Percentiles rank a stretch among this genome's conserved stretches.
phyloP scores from a whole-genome alignment of 2,329 filamentous ascomycete species.

The Fusarium musae region DNA sequence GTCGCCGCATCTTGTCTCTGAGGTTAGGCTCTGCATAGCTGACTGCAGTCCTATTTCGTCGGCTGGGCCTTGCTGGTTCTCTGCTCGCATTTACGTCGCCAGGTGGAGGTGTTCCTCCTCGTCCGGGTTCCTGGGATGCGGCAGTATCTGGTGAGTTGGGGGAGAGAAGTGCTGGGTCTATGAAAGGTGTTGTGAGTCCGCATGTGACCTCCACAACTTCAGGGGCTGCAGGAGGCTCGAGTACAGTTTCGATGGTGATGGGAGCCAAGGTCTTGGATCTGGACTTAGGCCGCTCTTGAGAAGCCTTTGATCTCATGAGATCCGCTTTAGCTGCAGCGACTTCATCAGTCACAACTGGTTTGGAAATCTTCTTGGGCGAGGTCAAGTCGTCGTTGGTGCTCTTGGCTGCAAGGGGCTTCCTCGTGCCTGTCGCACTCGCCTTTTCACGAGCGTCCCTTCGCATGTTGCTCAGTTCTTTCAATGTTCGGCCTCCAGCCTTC shows the following conservation, averaged over 20 bases:
- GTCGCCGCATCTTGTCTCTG: slow-evolving; percentile 84
- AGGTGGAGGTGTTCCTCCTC: slow-evolving; percentile 69
- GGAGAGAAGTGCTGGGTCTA: slow-evolving; percentile 56
- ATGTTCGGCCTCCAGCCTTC: slow-evolving; percentile 54
- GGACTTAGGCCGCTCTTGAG: slow-evolving; percentile 42
- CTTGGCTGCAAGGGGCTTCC: slow-evolving; percentile 66
- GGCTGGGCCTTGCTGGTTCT: slow-evolving; percentile 71
- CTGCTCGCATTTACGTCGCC: slow-evolving; percentile 64
- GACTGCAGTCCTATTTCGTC: slow-evolving; percentile 74
- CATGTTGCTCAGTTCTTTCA: slow-evolving; percentile 58
- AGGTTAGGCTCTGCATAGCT: slow-evolving; percentile 88
- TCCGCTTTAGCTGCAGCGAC: slow-evolving; percentile 54
- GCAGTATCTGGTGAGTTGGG: slow-evolving; percentile 62
- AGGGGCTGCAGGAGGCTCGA: slow-evolving; percentile 29
- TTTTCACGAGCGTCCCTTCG: slow-evolving; percentile 55
- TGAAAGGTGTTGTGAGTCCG: slow-evolving; percentile 46
- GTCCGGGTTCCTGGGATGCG: slow-evolving; percentile 47
- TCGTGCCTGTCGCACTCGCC: slow-evolving; percentile 46
- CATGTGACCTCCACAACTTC: slow-evolving; percentile 18
- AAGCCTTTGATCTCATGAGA: slow-evolving; percentile 42
- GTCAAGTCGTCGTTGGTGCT: slow-evolving; percentile 69
- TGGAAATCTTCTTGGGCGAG: slow-evolving; percentile 66
- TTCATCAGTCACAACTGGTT: slow-evolving; percentile 50
- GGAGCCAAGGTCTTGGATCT: slow-evolving; percentile 44
- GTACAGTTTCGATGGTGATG: slow-evolving; percentile 33